A percentile compares a stretch with the other conserved stretches of the same genome.
Evolutionary conservation across 192 early-diverging fungal species (phyloP).

Genomic region (Haplosporangium gracile): DNA sequence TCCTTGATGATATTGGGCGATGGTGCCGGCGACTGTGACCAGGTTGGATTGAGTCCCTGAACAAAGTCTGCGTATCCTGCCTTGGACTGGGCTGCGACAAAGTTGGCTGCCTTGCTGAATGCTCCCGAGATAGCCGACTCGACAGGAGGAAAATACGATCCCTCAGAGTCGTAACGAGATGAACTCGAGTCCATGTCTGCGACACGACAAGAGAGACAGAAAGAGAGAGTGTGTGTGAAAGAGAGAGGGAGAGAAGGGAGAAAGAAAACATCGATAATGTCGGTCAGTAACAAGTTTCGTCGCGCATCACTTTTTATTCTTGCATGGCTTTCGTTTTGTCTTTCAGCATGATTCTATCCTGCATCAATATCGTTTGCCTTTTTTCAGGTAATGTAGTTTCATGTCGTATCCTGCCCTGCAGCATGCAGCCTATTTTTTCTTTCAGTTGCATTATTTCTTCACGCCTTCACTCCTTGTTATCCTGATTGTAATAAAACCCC

Average conservation of each 20-base stretch:
- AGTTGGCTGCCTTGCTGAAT: slow-evolving; percentile 4
- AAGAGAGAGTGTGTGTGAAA: no score
- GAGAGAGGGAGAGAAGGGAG: background rate
- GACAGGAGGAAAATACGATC: slow-evolving; percentile 52
- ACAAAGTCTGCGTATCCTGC: slow-evolving; percentile 66
- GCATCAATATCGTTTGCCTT: background rate
- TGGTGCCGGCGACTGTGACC: slow-evolving; percentile 70
- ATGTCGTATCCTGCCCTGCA: background rate
- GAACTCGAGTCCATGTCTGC: slow-evolving; percentile 41
- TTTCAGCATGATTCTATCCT: background rate
- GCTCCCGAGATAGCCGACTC: slow-evolving; percentile 9
- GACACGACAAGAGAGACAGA: background rate
- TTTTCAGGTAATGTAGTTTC: background rate
- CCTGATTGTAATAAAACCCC: no score
- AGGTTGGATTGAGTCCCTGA: slow-evolving; percentile 67
- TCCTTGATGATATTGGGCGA: slow-evolving; percentile 61
- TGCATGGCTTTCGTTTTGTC: background rate
- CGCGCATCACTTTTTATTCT: background rate
- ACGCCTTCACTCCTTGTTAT: no score
- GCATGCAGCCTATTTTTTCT: background rate
- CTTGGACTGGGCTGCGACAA: slow-evolving; percentile 14
- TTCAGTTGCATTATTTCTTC: background rate
- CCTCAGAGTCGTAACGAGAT: slow-evolving; percentile 39
- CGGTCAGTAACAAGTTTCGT: background rate
- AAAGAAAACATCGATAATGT: background rate